phyloP scores from a whole-genome alignment of 129 eudicot genomes.

The Centrapalus pauciflorus region DNA sequence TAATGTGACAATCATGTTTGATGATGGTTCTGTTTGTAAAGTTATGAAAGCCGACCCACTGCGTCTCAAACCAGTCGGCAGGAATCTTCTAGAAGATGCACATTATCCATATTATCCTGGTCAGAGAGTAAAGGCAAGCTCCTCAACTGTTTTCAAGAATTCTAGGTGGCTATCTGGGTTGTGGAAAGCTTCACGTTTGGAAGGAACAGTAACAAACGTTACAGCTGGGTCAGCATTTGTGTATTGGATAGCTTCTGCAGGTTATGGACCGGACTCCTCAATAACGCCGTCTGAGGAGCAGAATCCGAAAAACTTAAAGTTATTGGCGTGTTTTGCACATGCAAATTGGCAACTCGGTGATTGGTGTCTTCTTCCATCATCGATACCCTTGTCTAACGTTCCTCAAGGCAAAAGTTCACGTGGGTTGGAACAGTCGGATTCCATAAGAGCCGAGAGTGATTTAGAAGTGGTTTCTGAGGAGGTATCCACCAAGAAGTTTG shows the following conservation, averaged over 20 bases:
- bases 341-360: constrained; percentile 97
- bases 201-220: constrained; percentile 88
- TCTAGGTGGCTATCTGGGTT: constrained; percentile 86
- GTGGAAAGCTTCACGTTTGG: constrained; percentile 82
- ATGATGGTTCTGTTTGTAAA: constrained; percentile 94
- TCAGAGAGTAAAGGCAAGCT: constrained; percentile 82
- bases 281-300: constrained; percentile 93
- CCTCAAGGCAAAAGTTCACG: constrained; percentile 36
- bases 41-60: constrained; percentile 84
- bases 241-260: constrained; percentile 99
- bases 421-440: constrained; percentile 36
- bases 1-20: constrained; percentile 83
- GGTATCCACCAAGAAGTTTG: constrained; percentile 38
- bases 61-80: constrained; percentile 66
- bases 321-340: constrained; percentile 80
- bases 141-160: constrained; percentile 94
- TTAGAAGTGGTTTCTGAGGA: constrained; percentile 40
- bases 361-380: constrained; percentile 90
- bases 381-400: constrained; percentile 15
- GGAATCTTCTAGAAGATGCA: constrained; percentile 69
- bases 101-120: constrained; percentile 96
- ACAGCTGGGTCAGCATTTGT: constrained; percentile 75
- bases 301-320: constrained; percentile 70
- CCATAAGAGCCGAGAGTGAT: constrained; percentile 49
- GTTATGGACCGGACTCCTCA: constrained; percentile 88